Conservation (phyloP, 192 early-diverging fungal species). For the Backusella liffmaniae region DNA sequence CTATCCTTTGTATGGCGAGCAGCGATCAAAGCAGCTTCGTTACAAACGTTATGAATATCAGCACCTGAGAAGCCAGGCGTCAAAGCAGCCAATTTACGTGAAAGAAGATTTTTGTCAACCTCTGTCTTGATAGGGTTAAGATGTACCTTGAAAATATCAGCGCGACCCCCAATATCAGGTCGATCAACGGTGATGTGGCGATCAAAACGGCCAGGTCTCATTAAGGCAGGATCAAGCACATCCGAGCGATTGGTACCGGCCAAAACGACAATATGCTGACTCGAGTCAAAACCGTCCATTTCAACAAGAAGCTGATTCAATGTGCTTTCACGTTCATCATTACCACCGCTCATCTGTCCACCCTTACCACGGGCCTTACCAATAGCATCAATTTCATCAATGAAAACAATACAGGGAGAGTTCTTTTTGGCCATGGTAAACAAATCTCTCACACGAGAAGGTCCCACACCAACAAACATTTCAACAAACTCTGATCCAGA, state of each 20-base stretch:
- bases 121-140: conserved; percentile 86
- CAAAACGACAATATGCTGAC: conserved; percentile 90
- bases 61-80: conserved; percentile 98
- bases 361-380: conserved; percentile 94
- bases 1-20: conserved; percentile 74
- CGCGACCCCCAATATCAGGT: conserved; percentile 96
- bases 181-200: conserved; percentile 95
- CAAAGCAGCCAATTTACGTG: conserved; percentile 87
- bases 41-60: conserved; percentile 97
- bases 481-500: conserved; percentile 99
- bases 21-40: conserved; percentile 97
- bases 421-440: conserved; percentile 97
- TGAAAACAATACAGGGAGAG: conserved; percentile 98
- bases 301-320: conserved; percentile 97
- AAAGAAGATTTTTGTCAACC: conserved; percentile 74
- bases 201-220: conserved; percentile 97
- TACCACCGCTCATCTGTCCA: conserved; percentile 79
- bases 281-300: conserved; percentile 95
- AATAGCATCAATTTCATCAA: conserved; percentile 99
- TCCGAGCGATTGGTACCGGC: conserved; percentile 99
- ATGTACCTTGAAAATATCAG: conserved; percentile 95
- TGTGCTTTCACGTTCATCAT: conserved; percentile 97
- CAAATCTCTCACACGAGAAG: conserved; percentile 87
- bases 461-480: conserved; percentile 99
- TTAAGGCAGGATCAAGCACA: conserved; percentile 93